Evolutionary conservation across 75 land plant species (phyloP), one percentile per base, ranked within the genome.

Genomic region (Picea glauca): DNA sequence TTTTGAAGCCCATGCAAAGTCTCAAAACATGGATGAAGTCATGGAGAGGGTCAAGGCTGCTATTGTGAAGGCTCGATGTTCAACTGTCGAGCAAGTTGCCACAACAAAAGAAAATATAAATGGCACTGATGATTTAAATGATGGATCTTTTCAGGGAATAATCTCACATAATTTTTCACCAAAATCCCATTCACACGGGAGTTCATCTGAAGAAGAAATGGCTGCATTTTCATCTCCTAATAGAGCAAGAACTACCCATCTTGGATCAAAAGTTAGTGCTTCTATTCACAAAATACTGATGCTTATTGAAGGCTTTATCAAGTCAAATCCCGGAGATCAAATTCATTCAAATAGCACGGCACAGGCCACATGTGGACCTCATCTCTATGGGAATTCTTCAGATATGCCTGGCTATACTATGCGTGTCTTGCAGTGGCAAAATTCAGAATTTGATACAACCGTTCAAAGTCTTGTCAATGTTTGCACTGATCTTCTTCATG

Each of bases 381-480:
- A 54, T n/a, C 23, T 76, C 65, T 5, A 65, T 62, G 74, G 62
- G 35, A 79, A 66, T 58, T 75, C 81, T 78, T 78, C 78, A 74
- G 23, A 79, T 18, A 58, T 67, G 23, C 76, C 81, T 31, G 88
- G 82, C 21, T 84, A 88, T 74, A 72, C 38, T 15, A 83, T 85
- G 56, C 84, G 86, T 26, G 84, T 83, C 50, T 83, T 91, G 58
- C 91, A 87, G 21, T 89, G 92, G 98, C 82, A 89, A 77, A 82
- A 82, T 76, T 73, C 83, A 62, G 93, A 87, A 61, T 83, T 91
- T n/a, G 79, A 68, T 73, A 56, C 78, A 62, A 68, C 85, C 58
- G 64, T 96, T 59, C 85, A 84, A 64, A 57, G 79, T 67, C 90
- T 92, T 73, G 78, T 88, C 20, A 62, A 76, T 7, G 66, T 80